Conservation (phyloP, 2,329 filamentous ascomycete species). For the Coniochaeta prunicola region DNA sequence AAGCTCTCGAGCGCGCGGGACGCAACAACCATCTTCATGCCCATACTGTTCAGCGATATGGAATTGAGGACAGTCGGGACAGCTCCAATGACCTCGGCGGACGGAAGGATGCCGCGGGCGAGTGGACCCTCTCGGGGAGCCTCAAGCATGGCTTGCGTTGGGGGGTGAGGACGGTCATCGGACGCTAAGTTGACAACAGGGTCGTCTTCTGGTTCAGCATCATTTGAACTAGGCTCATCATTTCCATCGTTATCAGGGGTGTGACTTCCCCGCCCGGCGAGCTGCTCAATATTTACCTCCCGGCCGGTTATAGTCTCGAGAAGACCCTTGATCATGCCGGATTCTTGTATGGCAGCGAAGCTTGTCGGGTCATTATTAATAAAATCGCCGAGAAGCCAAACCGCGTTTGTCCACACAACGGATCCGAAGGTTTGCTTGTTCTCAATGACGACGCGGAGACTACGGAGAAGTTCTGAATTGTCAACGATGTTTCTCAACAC, state of each 20-base stretch:
- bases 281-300: constrained; percentile 29
- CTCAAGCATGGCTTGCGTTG: constrained; percentile 41
- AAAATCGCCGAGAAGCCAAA: constrained; percentile 88
- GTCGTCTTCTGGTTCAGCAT: constrained; percentile 29
- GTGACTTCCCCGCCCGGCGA: constrained; percentile 14
- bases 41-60: constrained; percentile 83
- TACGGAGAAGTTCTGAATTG: constrained; percentile 74
- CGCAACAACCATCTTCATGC: constrained; percentile 78
- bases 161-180: constrained; percentile 42
- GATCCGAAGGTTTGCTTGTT: constrained; percentile 78
- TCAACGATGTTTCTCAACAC: constrained; percentile 90
- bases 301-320: constrained; percentile 70
- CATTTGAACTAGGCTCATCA: constrained; percentile 27
- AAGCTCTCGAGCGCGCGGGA: constrained; percentile 80
- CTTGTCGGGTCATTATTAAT: constrained; percentile 99
- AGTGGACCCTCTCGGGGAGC: constrained; percentile 34
- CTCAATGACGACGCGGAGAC: constrained; percentile 73
- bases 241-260: constrained; percentile 23
- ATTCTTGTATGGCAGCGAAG: constrained; percentile 91
- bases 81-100: constrained; percentile 78
- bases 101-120: constrained; percentile 74
- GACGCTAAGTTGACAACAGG: constrained; percentile 23
- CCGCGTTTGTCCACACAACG: constrained; percentile 90
- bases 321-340: constrained; percentile 79
- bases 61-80: constrained; percentile 86